phyloP scores from a whole-genome alignment of 2,329 filamentous ascomycete species.

The Sarocladium strictum region DNA sequence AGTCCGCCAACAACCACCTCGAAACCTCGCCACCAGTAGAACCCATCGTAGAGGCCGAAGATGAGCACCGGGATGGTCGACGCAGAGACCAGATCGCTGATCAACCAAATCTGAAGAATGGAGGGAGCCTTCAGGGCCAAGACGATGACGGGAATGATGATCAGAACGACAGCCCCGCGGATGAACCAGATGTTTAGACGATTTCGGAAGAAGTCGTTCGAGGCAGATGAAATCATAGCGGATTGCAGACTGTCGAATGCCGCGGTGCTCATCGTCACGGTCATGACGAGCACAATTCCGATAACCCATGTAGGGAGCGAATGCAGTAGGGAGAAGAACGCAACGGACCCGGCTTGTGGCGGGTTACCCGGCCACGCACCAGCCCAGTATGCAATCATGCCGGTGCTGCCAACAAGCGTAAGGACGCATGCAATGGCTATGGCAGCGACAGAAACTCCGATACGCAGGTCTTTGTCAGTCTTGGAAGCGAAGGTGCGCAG shows the following conservation, averaged over 20 bases:
- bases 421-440: constrained; percentile 62
- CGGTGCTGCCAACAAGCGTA: constrained; percentile 65
- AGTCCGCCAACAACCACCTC: constrained; percentile 74
- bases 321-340: constrained; percentile 70
- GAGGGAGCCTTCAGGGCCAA: constrained; percentile 68
- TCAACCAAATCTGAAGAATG: constrained; percentile 76
- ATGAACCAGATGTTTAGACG: constrained; percentile 70
- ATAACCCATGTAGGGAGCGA: constrained; percentile 75
- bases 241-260: constrained; percentile 78
- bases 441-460: constrained; percentile 66
- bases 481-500: constrained; percentile 75
- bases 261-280: constrained; percentile 67
- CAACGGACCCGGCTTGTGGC: constrained; percentile 53
- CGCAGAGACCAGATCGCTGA: constrained; percentile 73
- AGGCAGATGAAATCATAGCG: constrained; percentile 78
- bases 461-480: constrained; percentile 70
- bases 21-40: constrained; percentile 75
- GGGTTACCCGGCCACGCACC: constrained; percentile 62
- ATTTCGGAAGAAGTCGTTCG: constrained; percentile 82
- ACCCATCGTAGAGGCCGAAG: constrained; percentile 62
- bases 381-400: constrained; percentile 73
- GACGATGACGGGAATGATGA: constrained; percentile 70
- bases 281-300: constrained; percentile 75
- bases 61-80: constrained; percentile 69
- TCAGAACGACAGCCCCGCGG: constrained; percentile 59